Percentiles rank a stretch among this genome's conserved stretches.
Evolutionary conservation across 2,329 filamentous ascomycete species (phyloP).

Genomic region (Anthostomella pinea): DNA sequence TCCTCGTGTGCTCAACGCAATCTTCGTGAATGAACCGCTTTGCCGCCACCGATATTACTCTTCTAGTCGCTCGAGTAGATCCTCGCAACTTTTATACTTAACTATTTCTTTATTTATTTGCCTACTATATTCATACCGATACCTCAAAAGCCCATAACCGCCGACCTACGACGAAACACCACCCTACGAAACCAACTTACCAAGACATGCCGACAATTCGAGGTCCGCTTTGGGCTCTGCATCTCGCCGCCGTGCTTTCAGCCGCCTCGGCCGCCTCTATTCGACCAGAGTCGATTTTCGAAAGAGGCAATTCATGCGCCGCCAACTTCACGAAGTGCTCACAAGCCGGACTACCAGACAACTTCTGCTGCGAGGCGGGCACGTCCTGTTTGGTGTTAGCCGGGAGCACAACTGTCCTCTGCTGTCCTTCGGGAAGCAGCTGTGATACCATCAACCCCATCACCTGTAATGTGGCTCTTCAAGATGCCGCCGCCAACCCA

Average conservation of each 20-base stretch:
- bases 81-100: conserved; percentile 12
- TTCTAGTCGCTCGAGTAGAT: conserved; percentile 13
- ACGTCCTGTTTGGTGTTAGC: conserved; percentile 60
- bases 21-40: conserved; percentile 21
- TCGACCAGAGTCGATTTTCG: conserved; percentile 36
- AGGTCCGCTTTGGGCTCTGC: conserved; percentile 33
- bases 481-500: conserved; percentile 57
- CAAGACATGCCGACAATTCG: conserved; percentile 30
- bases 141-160: conserved; percentile 1
- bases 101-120: conserved; percentile 1
- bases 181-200: conserved; percentile 4
- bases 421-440: conserved; percentile 59
- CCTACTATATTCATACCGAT: conserved; percentile 1
- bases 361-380: conserved; percentile 63
- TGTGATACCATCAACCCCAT: conserved; percentile 64
- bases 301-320: conserved; percentile 49
- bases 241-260: conserved; percentile 36
- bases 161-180: background rate
- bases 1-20: conserved; percentile 9
- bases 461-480: conserved; percentile 58
- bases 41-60: conserved; percentile 17
- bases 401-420: conserved; percentile 64
- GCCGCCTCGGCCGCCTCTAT: conserved; percentile 38
- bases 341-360: conserved; percentile 49
- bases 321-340: conserved; percentile 53